Conservation (phyloP, 352 stramenopile species). For the Globisporangium irregulare region DNA sequence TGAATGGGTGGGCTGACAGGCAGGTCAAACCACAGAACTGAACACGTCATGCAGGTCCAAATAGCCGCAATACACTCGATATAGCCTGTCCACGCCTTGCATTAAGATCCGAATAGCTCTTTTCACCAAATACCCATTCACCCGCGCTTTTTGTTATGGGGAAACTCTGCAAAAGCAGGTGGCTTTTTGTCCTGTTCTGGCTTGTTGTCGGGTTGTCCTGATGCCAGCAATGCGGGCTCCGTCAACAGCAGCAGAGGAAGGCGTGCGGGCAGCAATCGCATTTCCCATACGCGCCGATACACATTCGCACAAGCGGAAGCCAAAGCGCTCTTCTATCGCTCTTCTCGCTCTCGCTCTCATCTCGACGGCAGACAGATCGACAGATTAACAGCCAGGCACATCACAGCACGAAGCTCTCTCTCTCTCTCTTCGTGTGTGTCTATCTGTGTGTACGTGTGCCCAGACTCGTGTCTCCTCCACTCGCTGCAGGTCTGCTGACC, state of each 20-base stretch:
- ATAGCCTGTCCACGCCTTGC: background rate
- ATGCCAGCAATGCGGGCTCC: background rate
- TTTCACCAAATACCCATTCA: background rate
- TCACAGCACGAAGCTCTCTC: background rate
- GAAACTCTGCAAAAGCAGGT: background rate
- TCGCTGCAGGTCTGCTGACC: background rate
- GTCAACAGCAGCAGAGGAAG: background rate
- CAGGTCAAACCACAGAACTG: background rate
- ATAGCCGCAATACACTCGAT: background rate
- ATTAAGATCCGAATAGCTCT: background rate
- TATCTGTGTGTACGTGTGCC: background rate
- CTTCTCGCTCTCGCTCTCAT: background rate
- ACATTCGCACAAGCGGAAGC: background rate
- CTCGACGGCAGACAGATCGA: background rate
- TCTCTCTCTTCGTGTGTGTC: background rate
- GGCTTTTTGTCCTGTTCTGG: background rate
- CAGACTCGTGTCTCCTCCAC: background rate
- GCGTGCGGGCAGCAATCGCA: background rate
- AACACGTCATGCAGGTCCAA: background rate
- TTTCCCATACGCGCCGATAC: background rate
- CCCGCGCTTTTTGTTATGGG: background rate
- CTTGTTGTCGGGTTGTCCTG: slow-evolving; percentile 1
- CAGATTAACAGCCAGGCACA: background rate
- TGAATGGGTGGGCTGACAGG: background rate
- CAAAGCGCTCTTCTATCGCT: too few species aligned